Conservation (phyloP, 306 rosid genomes). For the Cucumis melo region DNA sequence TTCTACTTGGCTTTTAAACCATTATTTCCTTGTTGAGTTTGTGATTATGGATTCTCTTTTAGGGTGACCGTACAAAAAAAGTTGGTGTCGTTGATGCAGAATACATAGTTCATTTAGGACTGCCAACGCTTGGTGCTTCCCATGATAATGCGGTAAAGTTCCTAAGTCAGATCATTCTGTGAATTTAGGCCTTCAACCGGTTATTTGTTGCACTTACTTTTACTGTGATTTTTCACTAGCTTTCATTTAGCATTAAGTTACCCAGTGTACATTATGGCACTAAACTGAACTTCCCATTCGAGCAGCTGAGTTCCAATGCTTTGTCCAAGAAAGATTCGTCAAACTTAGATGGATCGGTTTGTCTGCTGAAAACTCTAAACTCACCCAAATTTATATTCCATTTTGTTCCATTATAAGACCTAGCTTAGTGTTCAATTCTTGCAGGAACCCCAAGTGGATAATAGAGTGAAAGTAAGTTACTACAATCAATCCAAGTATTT, state of each 20-base stretch:
- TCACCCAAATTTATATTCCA: neutral
- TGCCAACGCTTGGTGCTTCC: slow-evolving; percentile 79
- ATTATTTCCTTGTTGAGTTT: neutral
- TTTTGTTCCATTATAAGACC: neutral
- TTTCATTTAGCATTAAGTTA: neutral
- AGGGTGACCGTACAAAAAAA: slow-evolving; percentile 67
- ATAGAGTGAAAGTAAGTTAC: slow-evolving; percentile 30
- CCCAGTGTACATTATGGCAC: neutral
- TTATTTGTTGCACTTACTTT: neutral
- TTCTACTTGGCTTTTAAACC: slow-evolving; percentile 1
- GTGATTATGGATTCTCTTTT: slow-evolving; percentile 16
- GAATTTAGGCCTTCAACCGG: neutral
- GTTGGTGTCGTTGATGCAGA: slow-evolving; percentile 82
- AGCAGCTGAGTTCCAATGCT: neutral
- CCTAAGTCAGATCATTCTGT: neutral
- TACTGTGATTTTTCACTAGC: neutral
- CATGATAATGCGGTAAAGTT: slow-evolving; percentile 39
- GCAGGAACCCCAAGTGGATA: slow-evolving; percentile 31
- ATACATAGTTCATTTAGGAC: slow-evolving; percentile 72
- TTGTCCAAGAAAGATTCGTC: neutral
- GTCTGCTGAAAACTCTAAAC: neutral
- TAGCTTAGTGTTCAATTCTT: slow-evolving; percentile 7
- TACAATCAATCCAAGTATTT: neutral
- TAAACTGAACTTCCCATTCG: neutral
- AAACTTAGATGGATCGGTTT: neutral